Evolutionary conservation across 2,329 filamentous ascomycete genomes (phyloP).

Genomic region (Colletotrichum sublineola): DNA sequence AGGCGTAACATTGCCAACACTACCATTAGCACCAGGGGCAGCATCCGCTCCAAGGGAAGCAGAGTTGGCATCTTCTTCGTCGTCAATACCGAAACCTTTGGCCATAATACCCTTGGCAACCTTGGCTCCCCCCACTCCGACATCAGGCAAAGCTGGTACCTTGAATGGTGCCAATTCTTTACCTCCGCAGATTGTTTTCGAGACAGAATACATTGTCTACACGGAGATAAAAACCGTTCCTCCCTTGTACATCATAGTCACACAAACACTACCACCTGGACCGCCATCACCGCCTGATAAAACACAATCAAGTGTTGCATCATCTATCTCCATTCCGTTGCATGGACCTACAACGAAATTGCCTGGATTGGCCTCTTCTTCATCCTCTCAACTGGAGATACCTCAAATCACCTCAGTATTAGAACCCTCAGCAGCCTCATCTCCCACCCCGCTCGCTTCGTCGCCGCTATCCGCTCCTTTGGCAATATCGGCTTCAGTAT

Average conservation of each 20-base stretch:
- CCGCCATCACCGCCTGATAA: neutral
- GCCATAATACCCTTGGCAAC: neutral
- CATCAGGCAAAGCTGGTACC: neutral
- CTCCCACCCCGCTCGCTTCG: neutral
- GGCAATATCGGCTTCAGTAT: neutral
- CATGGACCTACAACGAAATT: neutral
- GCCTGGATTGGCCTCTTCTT: constrained; percentile 11
- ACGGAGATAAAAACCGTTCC: constrained; percentile 16
- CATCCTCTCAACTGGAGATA: neutral
- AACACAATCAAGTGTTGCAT: neutral
- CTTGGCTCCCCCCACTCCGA: neutral
- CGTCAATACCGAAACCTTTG: neutral
- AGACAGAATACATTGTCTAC: constrained; percentile 26
- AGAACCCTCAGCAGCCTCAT: neutral
- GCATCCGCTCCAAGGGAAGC: neutral
- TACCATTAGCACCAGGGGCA: constrained; percentile 3
- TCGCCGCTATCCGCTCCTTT: neutral
- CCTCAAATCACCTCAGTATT: neutral
- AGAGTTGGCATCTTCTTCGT: neutral
- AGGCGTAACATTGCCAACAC: neutral
- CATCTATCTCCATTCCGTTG: neutral
- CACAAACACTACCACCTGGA: constrained; percentile 11
- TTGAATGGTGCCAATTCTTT: neutral
- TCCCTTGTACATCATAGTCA: constrained; percentile 23
- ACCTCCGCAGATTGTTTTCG: constrained; percentile 27